Conservation (phyloP, 2,329 filamentous ascomycete genomes). For the Camillea tinctor region DNA sequence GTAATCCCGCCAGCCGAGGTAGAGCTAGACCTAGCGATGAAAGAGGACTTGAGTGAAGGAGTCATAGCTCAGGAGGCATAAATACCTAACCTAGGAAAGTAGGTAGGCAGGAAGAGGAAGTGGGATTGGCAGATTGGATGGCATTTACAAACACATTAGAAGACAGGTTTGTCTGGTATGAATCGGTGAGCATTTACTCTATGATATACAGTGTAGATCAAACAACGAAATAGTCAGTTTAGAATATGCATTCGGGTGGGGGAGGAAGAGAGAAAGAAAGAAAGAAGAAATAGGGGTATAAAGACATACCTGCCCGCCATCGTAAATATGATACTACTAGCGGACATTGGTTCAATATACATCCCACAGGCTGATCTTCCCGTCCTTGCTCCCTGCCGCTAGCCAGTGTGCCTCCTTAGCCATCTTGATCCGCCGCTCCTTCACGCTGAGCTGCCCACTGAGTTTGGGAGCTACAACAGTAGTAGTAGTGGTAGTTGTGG, state of each 20-base stretch:
- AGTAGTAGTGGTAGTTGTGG: constrained; percentile 24
- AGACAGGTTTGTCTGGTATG: too few relatives aligned
- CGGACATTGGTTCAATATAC: constrained; percentile 60
- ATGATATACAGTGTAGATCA: too few relatives aligned
- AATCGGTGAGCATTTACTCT: too few relatives aligned
- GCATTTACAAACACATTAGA: too few relatives aligned
- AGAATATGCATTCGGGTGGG: not conserved
- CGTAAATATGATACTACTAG: not conserved
- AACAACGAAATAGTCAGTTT: too few relatives aligned
- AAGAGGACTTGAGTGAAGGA: constrained; percentile 31
- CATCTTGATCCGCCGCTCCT: constrained; percentile 60
- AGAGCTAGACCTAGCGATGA: constrained; percentile 44
- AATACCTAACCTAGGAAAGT: too few relatives aligned
- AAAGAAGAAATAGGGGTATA: not conserved
- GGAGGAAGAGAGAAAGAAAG: not conserved
- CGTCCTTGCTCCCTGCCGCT: constrained; percentile 88
- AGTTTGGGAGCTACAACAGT: constrained; percentile 15
- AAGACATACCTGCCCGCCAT: not conserved
- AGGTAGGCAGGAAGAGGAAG: not conserved
- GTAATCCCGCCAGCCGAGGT: constrained; percentile 44
- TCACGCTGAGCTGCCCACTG: constrained; percentile 50
- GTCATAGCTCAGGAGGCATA: constrained; percentile 19
- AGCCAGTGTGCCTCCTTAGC: constrained; percentile 81
- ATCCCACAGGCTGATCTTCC: constrained; percentile 94
- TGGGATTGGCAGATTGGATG: too few relatives aligned